Evolutionary conservation across 2,329 filamentous ascomycete genomes (phyloP), one percentile per base, ranked within the genome.

Genomic region (Penicillium sp.): DNA sequence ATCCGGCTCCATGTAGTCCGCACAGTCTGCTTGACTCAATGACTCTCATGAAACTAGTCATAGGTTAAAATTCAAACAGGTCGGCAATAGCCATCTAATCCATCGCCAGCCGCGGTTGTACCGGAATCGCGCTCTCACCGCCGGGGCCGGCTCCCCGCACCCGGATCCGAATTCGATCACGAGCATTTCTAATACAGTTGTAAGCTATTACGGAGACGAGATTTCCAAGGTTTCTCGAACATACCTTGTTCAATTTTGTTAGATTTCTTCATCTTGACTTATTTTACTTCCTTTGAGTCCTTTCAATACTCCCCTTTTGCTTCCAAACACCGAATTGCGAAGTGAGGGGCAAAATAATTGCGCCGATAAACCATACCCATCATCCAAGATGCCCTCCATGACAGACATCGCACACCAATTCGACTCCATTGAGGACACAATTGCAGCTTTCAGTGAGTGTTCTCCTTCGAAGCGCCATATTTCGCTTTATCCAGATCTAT

Each of bases 361-460:
- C 55, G 22, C 51, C 43, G 26, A 52, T 48, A 51, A 29, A 31
- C 22, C 49, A 45, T 50, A 49, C 45, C 35, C 20, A 55, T 27
- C 26, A 41, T 29, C 47, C 45, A 66, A 56, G 26, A 75, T 76
- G 73, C 68, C 71, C 57, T 69, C 70, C 18, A 64, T 69, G 53
- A 63, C 66, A 54, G 69, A 73, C 33, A 58, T 67, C 26, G 62
- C 60, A 45, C 68, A 72, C 31, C 67, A 70, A 55, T 76, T 77
- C 51, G 72, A 75, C 56, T 70, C 74, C 29, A 75, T 77, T 57
- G 74, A 76, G 55, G 73, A 76, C 50, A 71, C 73, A 57, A 71
- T 77, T 54, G 62, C 64, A 41, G 73, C 74, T 18, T 76, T 77
- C 56, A 73, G 75, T 77, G 57, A 69, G 74, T 71, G 14, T 8